phyloP scores from a whole-genome alignment of 2,329 filamentous ascomycete genomes.

The Metarhizium rileyi region DNA sequence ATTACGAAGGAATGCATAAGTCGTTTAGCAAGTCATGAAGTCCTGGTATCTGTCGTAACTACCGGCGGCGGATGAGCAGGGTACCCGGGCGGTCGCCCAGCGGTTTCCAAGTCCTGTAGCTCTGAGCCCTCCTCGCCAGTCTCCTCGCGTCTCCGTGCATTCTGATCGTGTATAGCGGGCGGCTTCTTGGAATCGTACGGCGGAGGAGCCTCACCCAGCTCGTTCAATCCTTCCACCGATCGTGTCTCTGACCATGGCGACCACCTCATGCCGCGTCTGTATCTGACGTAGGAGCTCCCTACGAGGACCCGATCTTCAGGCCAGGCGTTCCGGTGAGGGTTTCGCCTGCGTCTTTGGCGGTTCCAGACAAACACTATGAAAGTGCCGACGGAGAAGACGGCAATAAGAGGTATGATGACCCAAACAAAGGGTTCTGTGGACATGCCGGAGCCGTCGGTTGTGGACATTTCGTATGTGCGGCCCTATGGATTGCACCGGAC shows the following conservation, averaged over 20 bases:
- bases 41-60: slow-evolving; percentile 11
- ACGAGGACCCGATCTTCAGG: slow-evolving; percentile 1
- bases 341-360: slow-evolving; percentile 3
- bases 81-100: slow-evolving; percentile 20
- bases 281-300: slow-evolving; percentile 1
- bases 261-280: slow-evolving; percentile 11
- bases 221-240: slow-evolving; percentile 48
- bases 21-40: neutral
- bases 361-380: slow-evolving; percentile 7
- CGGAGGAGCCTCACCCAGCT: slow-evolving; percentile 55
- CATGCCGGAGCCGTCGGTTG: slow-evolving; percentile 13
- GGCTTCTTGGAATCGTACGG: slow-evolving; percentile 40
- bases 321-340: neutral
- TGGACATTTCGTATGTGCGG: neutral
- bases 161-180: slow-evolving; percentile 1
- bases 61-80: slow-evolving; percentile 16
- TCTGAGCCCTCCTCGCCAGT: slow-evolving; percentile 9
- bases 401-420: slow-evolving; percentile 39
- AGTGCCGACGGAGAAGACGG: slow-evolving; percentile 30
- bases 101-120: slow-evolving; percentile 18
- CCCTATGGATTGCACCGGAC: neutral
- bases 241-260: slow-evolving; percentile 16
- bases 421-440: slow-evolving; percentile 46
- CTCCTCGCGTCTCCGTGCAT: neutral
- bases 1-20: neutral